These are phyloP conservation scores for Spergularia azorica DNA, from an alignment of 179 eudicot genomes.

Conservation along the genomic window DNA sequence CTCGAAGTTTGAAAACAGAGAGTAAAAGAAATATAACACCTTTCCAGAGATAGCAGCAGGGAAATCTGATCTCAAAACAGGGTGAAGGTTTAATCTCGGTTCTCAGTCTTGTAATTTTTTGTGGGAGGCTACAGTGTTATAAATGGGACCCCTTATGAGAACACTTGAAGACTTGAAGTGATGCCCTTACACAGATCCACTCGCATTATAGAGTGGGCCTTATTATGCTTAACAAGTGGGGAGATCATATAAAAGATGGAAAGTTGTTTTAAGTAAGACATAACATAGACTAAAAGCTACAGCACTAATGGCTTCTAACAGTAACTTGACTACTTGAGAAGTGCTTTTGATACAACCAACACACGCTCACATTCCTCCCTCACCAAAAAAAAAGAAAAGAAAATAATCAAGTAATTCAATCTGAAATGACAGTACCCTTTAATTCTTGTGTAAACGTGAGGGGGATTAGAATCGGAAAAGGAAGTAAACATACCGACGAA, in stretches of 20 bases:
- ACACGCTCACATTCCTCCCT: no score
- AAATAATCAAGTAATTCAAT: background rate
- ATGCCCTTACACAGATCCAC: no score
- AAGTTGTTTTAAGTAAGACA: no score
- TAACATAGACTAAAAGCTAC: background rate
- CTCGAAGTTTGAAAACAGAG: background rate
- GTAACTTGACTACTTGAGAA: background rate
- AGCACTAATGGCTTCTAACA: background rate
- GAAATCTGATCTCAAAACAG: background rate
- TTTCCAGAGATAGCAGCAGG: background rate
- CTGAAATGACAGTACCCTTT: background rate
- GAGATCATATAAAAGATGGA: background rate
- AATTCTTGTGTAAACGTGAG: background rate
- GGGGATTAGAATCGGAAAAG: background rate
- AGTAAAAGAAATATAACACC: background rate
- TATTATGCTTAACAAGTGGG: background rate
- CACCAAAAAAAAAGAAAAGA: no score
- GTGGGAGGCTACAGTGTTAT: background rate
- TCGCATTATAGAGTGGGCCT: background rate
- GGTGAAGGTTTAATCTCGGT: background rate
- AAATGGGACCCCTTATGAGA: no score
- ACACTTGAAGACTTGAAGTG: no score
- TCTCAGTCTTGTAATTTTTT: background rate
- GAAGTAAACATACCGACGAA: conserved; percentile 59
- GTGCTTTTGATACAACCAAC: background rate